phyloP scores from a whole-genome alignment of 2,329 filamentous ascomycete genomes.

The Diaporthe sp. region DNA sequence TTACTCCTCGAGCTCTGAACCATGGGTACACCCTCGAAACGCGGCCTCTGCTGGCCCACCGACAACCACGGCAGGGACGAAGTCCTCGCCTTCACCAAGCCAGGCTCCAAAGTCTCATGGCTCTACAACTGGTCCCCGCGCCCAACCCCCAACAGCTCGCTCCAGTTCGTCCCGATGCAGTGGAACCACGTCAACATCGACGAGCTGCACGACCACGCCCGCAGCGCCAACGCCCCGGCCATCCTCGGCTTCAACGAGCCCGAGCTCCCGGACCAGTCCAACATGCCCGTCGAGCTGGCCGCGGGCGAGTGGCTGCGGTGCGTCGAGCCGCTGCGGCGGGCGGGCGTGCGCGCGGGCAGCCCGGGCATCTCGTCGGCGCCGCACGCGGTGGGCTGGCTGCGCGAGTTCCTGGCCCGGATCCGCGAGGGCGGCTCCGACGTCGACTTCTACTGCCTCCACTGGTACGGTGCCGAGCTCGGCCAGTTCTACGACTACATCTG shows the following conservation, averaged over 20 bases:
- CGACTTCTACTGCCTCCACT: conserved; percentile 46
- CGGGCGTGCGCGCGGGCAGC: conserved; percentile 42
- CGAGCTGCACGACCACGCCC: conserved; percentile 35
- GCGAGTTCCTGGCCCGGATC: conserved; percentile 42
- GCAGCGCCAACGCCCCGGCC: not conserved
- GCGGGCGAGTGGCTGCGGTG: conserved; percentile 44
- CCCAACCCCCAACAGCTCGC: conserved; percentile 39
- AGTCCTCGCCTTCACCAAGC: conserved; percentile 49
- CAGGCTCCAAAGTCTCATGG: conserved; percentile 44
- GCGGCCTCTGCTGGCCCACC: conserved; percentile 45
- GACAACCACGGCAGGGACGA: conserved; percentile 43
- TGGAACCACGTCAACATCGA: conserved; percentile 47
- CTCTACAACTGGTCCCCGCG: conserved; percentile 47
- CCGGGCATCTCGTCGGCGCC: conserved; percentile 45
- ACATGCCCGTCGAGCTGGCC: conserved; percentile 44
- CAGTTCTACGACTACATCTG: conserved; percentile 47
- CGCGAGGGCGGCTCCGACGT: conserved; percentile 42
- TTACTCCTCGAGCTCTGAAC: not conserved
- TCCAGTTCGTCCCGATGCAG: conserved; percentile 46
- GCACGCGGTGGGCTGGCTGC: conserved; percentile 44
- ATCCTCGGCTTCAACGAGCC: conserved; percentile 47
- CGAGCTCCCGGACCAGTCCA: conserved; percentile 44
- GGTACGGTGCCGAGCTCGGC: conserved; percentile 45
- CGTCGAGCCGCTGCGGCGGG: conserved; percentile 42
- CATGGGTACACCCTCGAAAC: conserved; percentile 40